Base-by-base conservation (phyloP, 2,329 filamentous ascomycete species). In the Aspergillus flavus region DNA sequence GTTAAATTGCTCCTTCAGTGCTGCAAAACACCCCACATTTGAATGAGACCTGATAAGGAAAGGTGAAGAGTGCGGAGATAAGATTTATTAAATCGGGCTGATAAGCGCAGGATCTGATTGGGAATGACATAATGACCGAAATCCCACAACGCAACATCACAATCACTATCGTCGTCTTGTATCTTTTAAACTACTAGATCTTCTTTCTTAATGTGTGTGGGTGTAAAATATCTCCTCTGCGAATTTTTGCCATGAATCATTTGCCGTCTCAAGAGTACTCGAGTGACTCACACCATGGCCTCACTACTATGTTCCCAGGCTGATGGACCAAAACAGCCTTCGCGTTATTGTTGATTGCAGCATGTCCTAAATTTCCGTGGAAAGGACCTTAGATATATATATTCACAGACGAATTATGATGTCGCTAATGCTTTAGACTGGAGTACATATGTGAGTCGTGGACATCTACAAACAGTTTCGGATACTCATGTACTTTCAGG, bases 321-420 rank as follows among this genome's bases (percentile, higher is more conserved):
- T 53, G 60, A 58, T 58, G 48, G 28, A 41, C 50, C 48, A 32
- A 36, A 36, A 56, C 41, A 60, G 57, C 43, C 61, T 46, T 54
- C 16, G 32, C 34, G 9, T 58, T 54, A 19, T 55, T 19, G 48
- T 52, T 52, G 23, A 58, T 56, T 55, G 26, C 59, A 64, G 28
- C 57, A 46, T 64, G 55, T 36, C 48, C 16, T 54, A 30, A 50
- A 57, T 57, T 57, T 28, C 43, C 55, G 23, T 34, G 55, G 58
- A 55, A 64, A 64, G 55, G 48, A 30, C 46, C 14, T 53, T 11
- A 26, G 23, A 48, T 23, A 58, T 5, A n/a, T 28, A 59, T 21
- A 26, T 32, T 52, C 19, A 28, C 39, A 26, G 21, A 28, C 45
- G 28, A 23, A 26, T 14, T 48, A 48, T 58, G 52, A 46, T 41